Evolutionary conservation across 148 eudicot species (phyloP).

Genomic region (Salicornia ramosissima): DNA sequence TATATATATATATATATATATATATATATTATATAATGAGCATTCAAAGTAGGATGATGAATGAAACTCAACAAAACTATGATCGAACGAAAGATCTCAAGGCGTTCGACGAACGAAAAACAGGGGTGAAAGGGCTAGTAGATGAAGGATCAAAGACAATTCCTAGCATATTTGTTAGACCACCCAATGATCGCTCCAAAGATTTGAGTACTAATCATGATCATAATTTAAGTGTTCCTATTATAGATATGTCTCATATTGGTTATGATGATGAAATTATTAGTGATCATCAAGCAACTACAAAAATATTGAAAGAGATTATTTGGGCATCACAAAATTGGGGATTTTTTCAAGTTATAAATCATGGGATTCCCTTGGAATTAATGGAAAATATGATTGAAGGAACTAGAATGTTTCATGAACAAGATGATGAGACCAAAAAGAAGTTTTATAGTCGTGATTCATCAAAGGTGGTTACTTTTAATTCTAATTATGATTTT

Average conservation of each 20-base stretch:
- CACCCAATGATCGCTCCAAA: constrained; percentile 23
- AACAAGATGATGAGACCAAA: constrained; percentile 36
- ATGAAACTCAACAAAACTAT: not conserved
- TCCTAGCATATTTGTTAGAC: constrained; percentile 35
- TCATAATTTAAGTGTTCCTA: constrained; percentile 20
- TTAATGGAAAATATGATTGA: constrained; percentile 32
- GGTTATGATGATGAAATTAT: not conserved
- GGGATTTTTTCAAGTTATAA: constrained; percentile 44
- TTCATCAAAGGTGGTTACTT: constrained; percentile 12
- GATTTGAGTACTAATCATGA: not conserved
- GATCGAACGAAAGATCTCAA: constrained; percentile 23
- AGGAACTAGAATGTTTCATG: constrained; percentile 33
- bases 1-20: no score
- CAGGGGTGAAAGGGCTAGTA: constrained; percentile 40
- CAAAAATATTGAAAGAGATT: constrained; percentile 9
- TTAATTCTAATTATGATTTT: constrained; percentile 35
- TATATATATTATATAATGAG: not conserved
- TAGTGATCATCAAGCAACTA: no score
- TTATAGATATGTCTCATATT: constrained; percentile 29
- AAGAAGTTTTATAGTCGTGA: constrained; percentile 30
- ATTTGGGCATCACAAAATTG: constrained; percentile 29
- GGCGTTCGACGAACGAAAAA: constrained; percentile 38
- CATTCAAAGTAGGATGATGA: not conserved
- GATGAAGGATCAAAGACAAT: constrained; percentile 20
- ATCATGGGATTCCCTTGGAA: constrained; percentile 31